Conservation (phyloP, 2,329 filamentous ascomycete genomes). For the Madurella mycetomatis region DNA sequence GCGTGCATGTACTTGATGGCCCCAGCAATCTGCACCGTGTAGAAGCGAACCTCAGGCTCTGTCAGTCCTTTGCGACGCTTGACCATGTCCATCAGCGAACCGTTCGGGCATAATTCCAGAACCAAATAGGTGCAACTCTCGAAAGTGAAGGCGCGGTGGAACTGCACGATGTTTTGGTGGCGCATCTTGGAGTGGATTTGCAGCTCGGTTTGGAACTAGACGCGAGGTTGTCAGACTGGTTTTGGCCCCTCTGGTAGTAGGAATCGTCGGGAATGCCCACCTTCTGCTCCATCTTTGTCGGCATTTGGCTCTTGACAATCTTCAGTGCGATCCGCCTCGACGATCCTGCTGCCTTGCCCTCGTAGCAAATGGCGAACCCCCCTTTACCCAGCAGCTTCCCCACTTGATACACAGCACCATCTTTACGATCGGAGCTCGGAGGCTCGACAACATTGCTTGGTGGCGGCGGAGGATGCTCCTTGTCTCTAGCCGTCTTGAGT, state of each 20-base stretch:
- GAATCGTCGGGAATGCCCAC: slow-evolving; percentile 37
- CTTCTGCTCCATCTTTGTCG: slow-evolving; percentile 79
- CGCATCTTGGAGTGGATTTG: slow-evolving; percentile 98
- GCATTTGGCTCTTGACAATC: slow-evolving; percentile 80
- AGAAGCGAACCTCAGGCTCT: slow-evolving; percentile 89
- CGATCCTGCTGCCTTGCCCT: slow-evolving; percentile 61
- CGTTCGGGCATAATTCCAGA: slow-evolving; percentile 89
- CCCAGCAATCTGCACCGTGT: slow-evolving; percentile 90
- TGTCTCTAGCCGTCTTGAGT: slow-evolving; percentile 56
- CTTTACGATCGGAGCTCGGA: slow-evolving; percentile 62
- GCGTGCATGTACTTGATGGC: slow-evolving; percentile 98
- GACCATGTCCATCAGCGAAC: slow-evolving; percentile 96
- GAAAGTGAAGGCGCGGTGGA: slow-evolving; percentile 89
- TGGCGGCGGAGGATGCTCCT: slow-evolving; percentile 63
- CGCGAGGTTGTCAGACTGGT: slow-evolving; percentile 3
- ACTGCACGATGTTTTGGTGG: slow-evolving; percentile 93
- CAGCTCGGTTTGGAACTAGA: slow-evolving; percentile 71
- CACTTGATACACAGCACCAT: slow-evolving; percentile 69
- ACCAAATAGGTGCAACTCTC: slow-evolving; percentile 88
- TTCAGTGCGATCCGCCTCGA: slow-evolving; percentile 71
- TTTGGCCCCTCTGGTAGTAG: neutral
- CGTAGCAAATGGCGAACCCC: slow-evolving; percentile 78
- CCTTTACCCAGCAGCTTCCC: slow-evolving; percentile 74
- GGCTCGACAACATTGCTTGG: slow-evolving; percentile 57
- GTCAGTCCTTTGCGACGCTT: slow-evolving; percentile 86